Evolutionary conservation across 306 rosid species (phyloP).

Genomic region (Sechiopsis laciniata): DNA sequence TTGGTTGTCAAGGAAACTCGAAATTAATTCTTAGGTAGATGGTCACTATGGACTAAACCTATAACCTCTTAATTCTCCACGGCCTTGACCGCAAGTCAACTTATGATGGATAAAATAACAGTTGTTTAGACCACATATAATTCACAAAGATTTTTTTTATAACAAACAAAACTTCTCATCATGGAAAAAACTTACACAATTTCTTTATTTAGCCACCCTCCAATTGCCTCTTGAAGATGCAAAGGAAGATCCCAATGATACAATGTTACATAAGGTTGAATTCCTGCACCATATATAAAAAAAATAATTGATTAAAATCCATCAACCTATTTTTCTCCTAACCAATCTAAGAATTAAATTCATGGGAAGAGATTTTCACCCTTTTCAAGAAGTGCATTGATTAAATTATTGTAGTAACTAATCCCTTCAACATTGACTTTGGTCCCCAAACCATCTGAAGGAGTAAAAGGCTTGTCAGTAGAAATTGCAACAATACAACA

Average conservation of each 20-base stretch:
- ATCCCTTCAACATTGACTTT: constrained; percentile 75
- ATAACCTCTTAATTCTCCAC: no score
- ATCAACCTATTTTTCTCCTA: constrained; percentile 10
- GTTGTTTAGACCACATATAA: constrained; percentile 9
- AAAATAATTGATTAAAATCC: background rate
- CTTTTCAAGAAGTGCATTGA: constrained; percentile 74
- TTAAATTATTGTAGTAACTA: constrained; percentile 63
- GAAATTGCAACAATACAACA: background rate
- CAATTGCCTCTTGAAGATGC: constrained; percentile 78
- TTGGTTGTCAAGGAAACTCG: no score
- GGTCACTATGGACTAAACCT: no score
- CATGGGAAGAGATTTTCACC: constrained; percentile 38
- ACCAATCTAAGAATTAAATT: constrained; percentile 9
- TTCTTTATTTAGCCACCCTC: constrained; percentile 78
- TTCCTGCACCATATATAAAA: constrained; percentile 41
- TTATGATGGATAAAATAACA: background rate
- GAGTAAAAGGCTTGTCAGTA: constrained; percentile 19
- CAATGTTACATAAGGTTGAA: constrained; percentile 75
- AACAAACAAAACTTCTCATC: no score
- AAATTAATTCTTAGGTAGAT: no score
- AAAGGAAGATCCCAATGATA: constrained; percentile 97
- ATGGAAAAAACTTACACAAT: constrained; percentile 50
- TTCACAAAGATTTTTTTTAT: background rate
- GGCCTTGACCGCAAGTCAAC: no score
- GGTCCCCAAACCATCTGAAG: constrained; percentile 88